These are phyloP conservation scores for Kuraishia molischiana DNA, from an alignment of 805 yeast genomes.

Conservation along the genomic window DNA sequence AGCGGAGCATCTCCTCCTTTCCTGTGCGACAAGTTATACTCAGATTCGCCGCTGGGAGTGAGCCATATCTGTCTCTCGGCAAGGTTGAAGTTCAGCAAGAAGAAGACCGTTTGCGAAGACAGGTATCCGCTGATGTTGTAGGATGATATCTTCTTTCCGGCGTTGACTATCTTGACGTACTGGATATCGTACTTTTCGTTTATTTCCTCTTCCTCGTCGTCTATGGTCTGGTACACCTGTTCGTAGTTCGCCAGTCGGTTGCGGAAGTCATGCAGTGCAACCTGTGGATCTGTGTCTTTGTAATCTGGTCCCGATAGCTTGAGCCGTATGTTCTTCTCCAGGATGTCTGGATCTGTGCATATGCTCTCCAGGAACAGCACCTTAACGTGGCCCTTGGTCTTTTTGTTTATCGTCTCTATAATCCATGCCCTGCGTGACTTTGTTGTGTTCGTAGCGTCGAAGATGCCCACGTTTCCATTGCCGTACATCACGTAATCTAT, in stretches of 20 bases:
- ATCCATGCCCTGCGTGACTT: conserved; percentile 31
- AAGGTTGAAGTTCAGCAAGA: conserved; percentile 31
- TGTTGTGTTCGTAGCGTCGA: conserved; percentile 53
- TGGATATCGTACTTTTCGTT: conserved; percentile 37
- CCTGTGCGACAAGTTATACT: conserved; percentile 13
- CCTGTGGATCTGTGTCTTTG: conserved; percentile 68
- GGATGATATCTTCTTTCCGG: conserved; percentile 46
- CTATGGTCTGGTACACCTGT: conserved; percentile 84
- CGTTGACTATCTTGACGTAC: conserved; percentile 54
- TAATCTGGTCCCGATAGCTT: conserved; percentile 94
- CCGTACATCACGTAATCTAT: conserved; percentile 30
- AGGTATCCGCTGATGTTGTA: conserved; percentile 49
- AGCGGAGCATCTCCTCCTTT: conserved; percentile 24
- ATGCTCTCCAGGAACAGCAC: conserved; percentile 58
- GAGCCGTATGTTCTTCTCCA: conserved; percentile 75
- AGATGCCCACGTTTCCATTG: conserved; percentile 42
- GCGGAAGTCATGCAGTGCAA: conserved; percentile 74
- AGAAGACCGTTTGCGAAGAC: conserved; percentile 48
- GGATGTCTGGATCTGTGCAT: conserved; percentile 70
- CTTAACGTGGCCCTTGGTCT: conserved; percentile 22
- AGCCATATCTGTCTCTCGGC: conserved; percentile 27
- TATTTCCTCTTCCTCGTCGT: conserved; percentile 40
- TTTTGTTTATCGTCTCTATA: conserved; percentile 23
- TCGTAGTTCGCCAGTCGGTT: conserved; percentile 78
- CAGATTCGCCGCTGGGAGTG: conserved; percentile 23